Evolutionary conservation across 2,329 filamentous ascomycete genomes (phyloP), one percentile per base, ranked within the genome.

Genomic region (Exophiala sp.): DNA sequence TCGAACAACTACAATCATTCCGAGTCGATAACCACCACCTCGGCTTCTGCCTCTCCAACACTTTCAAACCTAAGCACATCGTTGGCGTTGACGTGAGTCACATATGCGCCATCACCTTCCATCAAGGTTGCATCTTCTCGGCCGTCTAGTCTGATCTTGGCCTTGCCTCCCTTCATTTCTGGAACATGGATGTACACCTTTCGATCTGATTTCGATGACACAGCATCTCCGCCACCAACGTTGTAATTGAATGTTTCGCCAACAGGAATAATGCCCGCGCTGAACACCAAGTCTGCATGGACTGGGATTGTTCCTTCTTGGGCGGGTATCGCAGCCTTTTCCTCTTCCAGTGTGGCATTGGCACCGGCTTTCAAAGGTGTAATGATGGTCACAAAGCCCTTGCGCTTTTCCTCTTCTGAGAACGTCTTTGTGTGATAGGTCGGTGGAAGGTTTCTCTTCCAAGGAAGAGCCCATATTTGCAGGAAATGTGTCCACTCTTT

Each of bases 381-480:
- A 63, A 95, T 80, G 53, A 95, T 90, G 18, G 82, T 78, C 18
- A 92, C 81, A 61, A 95, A 86, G 12, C 71, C 81, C 64, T 84
- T 78, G 54, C 79, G 76, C 78, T 95, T 95, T 57, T 80, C 78
- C 54, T 84, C 86, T 44, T 95, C 89, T 46, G 76, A 72, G 63
- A 90, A 95, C 58, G 82, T 80, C 56, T 77, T 78, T 3, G 88
- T 94, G 69, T 90, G 87, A 68, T 95, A 95, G 36, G 81, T 78
- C 1, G 90, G 90, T 43, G 78, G 78, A 44, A 95, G 76, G 0
- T 88, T 86, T 18, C 78, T 73, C 69, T 84, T 84, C 81, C 89
- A 91, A 0, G 89, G 89, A 46, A 89, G 75, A 1, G 86, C 89
- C 90, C 89, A 95, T 64, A 95, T 95, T 71, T 95, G 90, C 33